Evolutionary conservation across 345 rosid genomes (phyloP), one percentile per base, ranked within the genome.

Genomic region (Combretum micranthum): DNA sequence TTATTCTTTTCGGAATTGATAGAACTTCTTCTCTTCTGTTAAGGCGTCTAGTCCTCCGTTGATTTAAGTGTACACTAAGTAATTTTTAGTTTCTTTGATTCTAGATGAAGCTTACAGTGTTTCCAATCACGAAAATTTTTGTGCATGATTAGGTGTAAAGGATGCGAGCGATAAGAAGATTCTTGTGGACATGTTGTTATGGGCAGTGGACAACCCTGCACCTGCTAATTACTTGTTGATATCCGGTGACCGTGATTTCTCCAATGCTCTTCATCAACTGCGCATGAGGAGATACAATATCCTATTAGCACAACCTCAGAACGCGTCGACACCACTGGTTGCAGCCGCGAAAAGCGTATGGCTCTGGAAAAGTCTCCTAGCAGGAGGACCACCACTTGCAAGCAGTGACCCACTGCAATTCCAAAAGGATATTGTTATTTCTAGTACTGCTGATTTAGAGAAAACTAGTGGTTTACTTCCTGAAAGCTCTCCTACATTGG

Each of bases 151-250:
- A 77, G 82, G 81, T 47, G 77, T 73, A 20, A 77, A 77, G 44
- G 77, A 77, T 58, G 77, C 81, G 7, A 77, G 81, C 56, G 81
- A 77, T 57, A 77, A 77, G 75, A 77, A 67, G 69, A 77, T 77
- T 52, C 73, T 73, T 17, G 82, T 77, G 60, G 82, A 77, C 53
- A 77, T 77, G 82, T 39, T 77, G 63, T 73, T 77, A 44, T 77
- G 78, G 82, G 82, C 82, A 0, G 78, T 73, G 64, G 82, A 77
- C 67, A 77, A 77, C 63, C 73, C 82, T 13, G 82, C 82, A 9
- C 82, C 78, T 4, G 78, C 68, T 23, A 77, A 77, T 57, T 77
- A 70, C 65, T 65, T 77, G 70, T 56, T 77, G 53, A 77, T 77
- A 22, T 77, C 78, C 2, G 82, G 82, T 15, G 78, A 77, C 50